Evolutionary conservation across 2,329 filamentous ascomycete species (phyloP).

Genomic region (Aureobasidium sp.): DNA sequence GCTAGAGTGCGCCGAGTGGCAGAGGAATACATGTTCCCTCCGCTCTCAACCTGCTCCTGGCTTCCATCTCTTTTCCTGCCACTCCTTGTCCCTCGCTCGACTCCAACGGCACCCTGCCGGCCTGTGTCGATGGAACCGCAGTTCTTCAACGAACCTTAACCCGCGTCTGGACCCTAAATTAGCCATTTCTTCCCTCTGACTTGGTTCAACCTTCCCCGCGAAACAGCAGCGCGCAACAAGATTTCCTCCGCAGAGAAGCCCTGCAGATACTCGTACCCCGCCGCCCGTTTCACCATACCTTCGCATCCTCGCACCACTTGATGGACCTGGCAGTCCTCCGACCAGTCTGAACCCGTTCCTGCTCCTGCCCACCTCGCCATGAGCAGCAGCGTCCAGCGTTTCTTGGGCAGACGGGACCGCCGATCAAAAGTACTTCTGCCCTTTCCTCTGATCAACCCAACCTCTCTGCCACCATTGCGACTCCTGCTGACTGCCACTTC

Average conservation of each 20-base stretch:
- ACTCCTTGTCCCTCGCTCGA: background rate
- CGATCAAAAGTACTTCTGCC: slow-evolving; percentile 10
- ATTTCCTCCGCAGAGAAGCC: background rate
- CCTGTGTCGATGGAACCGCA: background rate
- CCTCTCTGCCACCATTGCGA: background rate
- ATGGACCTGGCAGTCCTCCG: background rate
- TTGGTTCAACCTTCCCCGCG: slow-evolving; percentile 1
- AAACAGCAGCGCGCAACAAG: background rate
- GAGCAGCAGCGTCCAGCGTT: slow-evolving; percentile 45
- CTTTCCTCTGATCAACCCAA: background rate
- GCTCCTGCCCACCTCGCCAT: slow-evolving; percentile 19
- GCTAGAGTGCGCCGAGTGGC: background rate
- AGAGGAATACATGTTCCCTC: background rate
- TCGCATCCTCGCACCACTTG: slow-evolving; percentile 3
- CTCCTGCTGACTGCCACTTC: background rate
- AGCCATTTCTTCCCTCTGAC: background rate
- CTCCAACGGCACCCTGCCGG: background rate
- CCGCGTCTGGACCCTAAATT: background rate
- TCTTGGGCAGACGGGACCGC: slow-evolving; percentile 56
- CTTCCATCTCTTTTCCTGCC: background rate
- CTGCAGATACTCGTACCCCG: slow-evolving; percentile 2
- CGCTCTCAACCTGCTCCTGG: slow-evolving; percentile 1
- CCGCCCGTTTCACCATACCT: background rate
- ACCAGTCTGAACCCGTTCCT: background rate
- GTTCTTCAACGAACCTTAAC: background rate